Conservation (phyloP, 2,329 filamentous ascomycete genomes). For the Exserohilum turcica region DNA sequence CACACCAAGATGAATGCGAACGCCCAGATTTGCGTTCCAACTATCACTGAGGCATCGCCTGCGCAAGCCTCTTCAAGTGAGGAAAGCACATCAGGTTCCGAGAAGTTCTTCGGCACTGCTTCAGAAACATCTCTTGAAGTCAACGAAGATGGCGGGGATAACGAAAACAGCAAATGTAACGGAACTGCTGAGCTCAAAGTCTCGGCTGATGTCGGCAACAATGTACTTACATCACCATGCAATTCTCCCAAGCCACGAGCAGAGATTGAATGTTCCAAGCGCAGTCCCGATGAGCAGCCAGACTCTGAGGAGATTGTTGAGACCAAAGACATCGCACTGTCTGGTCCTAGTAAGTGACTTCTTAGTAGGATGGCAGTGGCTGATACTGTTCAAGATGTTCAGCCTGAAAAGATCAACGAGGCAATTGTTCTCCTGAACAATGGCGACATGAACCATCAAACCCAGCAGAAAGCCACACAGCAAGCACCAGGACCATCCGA, state of each 20-base stretch:
- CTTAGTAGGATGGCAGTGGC: background rate
- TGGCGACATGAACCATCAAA: background rate
- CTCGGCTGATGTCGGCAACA: background rate
- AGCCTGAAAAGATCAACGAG: background rate
- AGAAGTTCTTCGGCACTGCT: background rate
- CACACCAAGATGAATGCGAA: too few species aligned
- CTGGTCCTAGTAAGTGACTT: background rate
- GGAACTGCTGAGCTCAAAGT: background rate
- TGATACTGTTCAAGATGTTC: background rate
- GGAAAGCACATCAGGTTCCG: background rate
- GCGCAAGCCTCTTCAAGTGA: background rate
- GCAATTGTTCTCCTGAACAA: background rate
- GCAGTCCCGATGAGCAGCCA: background rate
- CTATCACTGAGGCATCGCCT: accelerated
- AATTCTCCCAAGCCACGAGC: background rate
- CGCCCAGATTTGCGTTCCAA: too few species aligned
- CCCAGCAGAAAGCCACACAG: background rate
- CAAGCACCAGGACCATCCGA: background rate
- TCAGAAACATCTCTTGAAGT: too few species aligned
- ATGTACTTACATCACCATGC: background rate
- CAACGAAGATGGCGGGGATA: too few species aligned
- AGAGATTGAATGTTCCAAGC: background rate
- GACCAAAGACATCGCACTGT: background rate
- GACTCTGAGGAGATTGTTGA: background rate
- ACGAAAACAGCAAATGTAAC: background rate